Conservation (phyloP, 441 rosid genomes). For the Gossypium gossypioides region DNA sequence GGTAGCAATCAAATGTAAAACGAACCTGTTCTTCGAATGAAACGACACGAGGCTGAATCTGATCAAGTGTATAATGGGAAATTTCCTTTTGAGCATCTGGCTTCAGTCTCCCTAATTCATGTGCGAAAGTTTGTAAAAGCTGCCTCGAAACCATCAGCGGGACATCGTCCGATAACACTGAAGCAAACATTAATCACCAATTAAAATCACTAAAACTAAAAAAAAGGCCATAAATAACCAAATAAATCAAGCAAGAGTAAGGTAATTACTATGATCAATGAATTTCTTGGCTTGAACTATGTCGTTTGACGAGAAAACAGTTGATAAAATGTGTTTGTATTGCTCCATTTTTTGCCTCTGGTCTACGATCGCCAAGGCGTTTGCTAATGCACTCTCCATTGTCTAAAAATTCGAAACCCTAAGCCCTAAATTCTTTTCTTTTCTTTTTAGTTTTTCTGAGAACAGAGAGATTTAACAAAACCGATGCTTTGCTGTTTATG, state of each 20-base stretch:
- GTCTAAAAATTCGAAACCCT: slow-evolving; percentile 3
- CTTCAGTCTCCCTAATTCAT: slow-evolving; percentile 69
- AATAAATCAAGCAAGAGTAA: not conserved
- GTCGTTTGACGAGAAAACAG: slow-evolving; percentile 76
- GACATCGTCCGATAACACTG: slow-evolving; percentile 92
- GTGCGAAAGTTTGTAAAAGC: slow-evolving; percentile 82
- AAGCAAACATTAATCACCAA: not conserved
- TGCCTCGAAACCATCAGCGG: slow-evolving; percentile 95
- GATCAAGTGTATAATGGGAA: slow-evolving; percentile 73
- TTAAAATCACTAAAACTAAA: not conserved
- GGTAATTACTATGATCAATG: slow-evolving; percentile 69
- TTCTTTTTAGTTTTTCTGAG: not conserved
- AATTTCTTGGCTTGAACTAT: slow-evolving; percentile 65
- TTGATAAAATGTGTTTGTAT: slow-evolving; percentile 75
- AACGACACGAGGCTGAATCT: slow-evolving; percentile 97
- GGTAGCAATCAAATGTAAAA: not conserved
- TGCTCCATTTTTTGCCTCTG: slow-evolving; percentile 99
- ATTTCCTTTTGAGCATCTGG: slow-evolving; percentile 88
- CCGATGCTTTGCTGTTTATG: not conserved
- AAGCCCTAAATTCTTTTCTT: not conserved
- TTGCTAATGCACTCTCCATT: slow-evolving; percentile 74
- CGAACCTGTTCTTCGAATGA: slow-evolving; percentile 96
- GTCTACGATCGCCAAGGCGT: slow-evolving; percentile 67
- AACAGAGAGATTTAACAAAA: not conserved
- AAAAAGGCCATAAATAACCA: not conserved